These are phyloP conservation scores for Fraxinus nigra DNA, from an alignment of 305 asterid species.

Conservation along the genomic window DNA sequence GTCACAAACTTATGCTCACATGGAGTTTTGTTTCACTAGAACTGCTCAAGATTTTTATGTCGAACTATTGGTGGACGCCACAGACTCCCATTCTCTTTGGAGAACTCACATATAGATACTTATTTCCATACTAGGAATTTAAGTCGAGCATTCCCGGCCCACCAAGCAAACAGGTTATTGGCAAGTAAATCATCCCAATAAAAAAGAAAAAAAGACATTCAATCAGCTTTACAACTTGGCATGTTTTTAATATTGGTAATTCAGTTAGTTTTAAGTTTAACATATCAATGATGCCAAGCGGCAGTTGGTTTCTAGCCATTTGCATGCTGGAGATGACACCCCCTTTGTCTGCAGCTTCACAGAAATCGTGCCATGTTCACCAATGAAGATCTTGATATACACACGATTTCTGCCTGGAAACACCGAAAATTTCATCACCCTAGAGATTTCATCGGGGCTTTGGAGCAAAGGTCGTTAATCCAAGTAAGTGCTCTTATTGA, in stretches of 20 bases:
- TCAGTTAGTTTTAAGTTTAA: neutral
- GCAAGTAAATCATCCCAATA: neutral
- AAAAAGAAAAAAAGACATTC: neutral
- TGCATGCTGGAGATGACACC: neutral
- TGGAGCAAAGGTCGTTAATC: conserved; percentile 45
- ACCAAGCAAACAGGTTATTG: neutral
- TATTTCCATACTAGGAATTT: neutral
- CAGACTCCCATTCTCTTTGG: neutral
- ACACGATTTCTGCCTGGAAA: conserved; percentile 67
- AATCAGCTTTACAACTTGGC: neutral
- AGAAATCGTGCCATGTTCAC: conserved; percentile 37
- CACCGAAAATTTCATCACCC: conserved; percentile 41
- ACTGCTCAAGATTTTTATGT: neutral
- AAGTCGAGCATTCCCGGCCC: neutral
- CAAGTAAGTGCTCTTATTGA: conserved; percentile 39
- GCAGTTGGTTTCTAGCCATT: neutral
- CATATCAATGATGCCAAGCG: neutral
- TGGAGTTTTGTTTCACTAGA: neutral
- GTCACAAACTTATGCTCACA: neutral
- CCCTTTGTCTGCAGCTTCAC: conserved; percentile 50
- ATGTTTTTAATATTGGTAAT: neutral
- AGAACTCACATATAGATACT: neutral
- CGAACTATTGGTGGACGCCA: neutral
- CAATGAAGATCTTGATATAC: conserved; percentile 41
- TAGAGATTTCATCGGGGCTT: conserved; percentile 27